A percentile compares a stretch with the other conserved stretches of the same genome.
Conservation (phyloP, 805 yeast genomes). For the Yarrowia sp. region DNA sequence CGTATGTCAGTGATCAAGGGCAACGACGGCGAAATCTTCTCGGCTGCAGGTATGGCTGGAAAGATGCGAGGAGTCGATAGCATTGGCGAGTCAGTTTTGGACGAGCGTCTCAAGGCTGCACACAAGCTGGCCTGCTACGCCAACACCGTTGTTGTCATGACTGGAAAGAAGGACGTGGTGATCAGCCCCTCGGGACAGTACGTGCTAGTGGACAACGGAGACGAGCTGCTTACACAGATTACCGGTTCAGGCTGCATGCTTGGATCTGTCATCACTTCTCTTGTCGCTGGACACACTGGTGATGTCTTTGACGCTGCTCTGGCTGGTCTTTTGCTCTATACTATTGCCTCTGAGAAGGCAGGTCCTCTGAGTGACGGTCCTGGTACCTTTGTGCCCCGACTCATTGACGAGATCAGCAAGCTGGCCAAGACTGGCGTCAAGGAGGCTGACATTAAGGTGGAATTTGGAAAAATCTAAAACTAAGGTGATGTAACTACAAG, state of each 20-base stretch:
- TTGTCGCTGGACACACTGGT: conserved; percentile 55
- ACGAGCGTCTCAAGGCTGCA: conserved; percentile 54
- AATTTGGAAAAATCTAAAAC: background rate
- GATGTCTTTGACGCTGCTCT: conserved; percentile 57
- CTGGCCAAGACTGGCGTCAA: conserved; percentile 5
- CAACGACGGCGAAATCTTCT: conserved; percentile 77
- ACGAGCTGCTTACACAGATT: conserved; percentile 65
- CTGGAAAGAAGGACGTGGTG: conserved; percentile 66
- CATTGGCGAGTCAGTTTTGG: conserved; percentile 42
- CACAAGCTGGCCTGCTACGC: conserved; percentile 58
- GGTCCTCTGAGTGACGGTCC: conserved; percentile 56
- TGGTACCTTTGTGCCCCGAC: conserved; percentile 59
- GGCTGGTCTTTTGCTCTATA: conserved; percentile 64
- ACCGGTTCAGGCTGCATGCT: conserved; percentile 87
- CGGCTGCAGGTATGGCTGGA: conserved; percentile 59
- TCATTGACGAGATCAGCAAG: conserved; percentile 53
- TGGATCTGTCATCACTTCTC: conserved; percentile 73
- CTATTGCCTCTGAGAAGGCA: conserved; percentile 66
- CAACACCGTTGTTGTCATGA: conserved; percentile 69
- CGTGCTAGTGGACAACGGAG: conserved; percentile 60
- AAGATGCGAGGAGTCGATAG: conserved; percentile 80
- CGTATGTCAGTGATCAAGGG: conserved; percentile 75
- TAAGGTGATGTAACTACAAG: too few species aligned
- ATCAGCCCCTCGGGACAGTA: conserved; percentile 43
- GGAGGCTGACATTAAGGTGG: conserved; percentile 14